A percentile compares a stretch with the other conserved stretches of the same genome.
Evolutionary conservation across 2,329 filamentous ascomycete species (phyloP).

Genomic region (Botrytis fragariae): DNA sequence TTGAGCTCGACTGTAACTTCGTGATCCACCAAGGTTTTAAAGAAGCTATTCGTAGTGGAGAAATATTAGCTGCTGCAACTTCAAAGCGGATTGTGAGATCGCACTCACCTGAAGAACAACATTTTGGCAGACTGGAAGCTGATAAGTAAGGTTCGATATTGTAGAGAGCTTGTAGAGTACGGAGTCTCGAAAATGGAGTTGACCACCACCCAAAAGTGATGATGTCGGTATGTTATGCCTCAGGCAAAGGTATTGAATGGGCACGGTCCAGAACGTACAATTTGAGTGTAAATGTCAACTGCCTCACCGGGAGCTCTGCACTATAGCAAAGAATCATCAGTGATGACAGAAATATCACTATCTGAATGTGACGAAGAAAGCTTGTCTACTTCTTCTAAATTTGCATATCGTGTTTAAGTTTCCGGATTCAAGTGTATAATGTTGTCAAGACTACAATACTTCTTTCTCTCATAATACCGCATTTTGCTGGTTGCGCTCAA

Average conservation of each 20-base stretch:
- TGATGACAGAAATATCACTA: too few relatives aligned
- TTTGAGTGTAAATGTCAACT: background rate
- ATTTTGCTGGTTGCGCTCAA: too few relatives aligned
- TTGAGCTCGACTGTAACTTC: slow-evolving; percentile 98
- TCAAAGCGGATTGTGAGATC: background rate
- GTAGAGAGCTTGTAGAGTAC: background rate
- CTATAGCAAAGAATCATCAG: background rate
- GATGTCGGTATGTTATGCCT: background rate
- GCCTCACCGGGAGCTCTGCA: background rate
- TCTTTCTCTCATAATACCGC: too few relatives aligned
- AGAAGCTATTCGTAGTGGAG: slow-evolving; percentile 64
- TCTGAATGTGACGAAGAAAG: too few relatives aligned
- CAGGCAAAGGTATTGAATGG: background rate
- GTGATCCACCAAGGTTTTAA: slow-evolving; percentile 97
- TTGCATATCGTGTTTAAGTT: too few relatives aligned
- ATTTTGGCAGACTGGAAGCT: background rate
- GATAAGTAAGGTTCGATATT: background rate
- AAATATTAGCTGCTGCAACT: background rate
- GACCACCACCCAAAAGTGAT: slow-evolving; percentile 3
- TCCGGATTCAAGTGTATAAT: too few relatives aligned
- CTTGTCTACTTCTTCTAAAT: too few relatives aligned
- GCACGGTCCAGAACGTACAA: slow-evolving; percentile 9
- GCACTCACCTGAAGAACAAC: slow-evolving; percentile 10
- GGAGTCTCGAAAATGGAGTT: slow-evolving; percentile 5
- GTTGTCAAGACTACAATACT: too few relatives aligned